Base-by-base conservation (phyloP, 441 rosid species). In the Brassica hybrid region DNA sequence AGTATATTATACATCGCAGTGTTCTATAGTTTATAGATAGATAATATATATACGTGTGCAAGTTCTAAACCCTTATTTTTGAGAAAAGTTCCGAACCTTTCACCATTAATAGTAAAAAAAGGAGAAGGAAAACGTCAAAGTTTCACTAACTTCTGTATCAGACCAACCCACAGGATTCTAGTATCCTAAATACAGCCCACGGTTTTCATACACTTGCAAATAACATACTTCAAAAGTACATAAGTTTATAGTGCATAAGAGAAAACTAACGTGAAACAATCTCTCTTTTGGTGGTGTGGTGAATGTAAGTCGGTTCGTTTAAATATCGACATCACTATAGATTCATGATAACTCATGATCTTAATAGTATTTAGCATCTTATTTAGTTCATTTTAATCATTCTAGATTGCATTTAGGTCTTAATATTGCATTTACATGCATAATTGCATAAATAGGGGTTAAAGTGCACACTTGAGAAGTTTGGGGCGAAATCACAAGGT, bases 131-230 rank as follows among this genome's bases (percentile, higher is more conserved):
- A n/a, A 41, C 0, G 11, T 72, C 8, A 48, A 63, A 62, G 62
- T 63, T 72, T 48, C 69, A 50, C 21, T 62, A 12, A 48, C 69
- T 30, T 72, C 11, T 63, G 34, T 48, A 2, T 43, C 76, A 11
- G 50, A 72, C 62, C 50, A 12, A 62, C 21, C 50, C 69, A 48
- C 14, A 8, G 21, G 69, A 68, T 16, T 52, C 10, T 45, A 11
- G n/a, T 68, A 5, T 68, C 52, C 52, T 27, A 23, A 23, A 27
- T 9, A 3, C 60, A 61, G 50, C 50, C 19, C 48, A 62, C 14
- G 1, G 48, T 72, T 45, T 41, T 50, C 60, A 59, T 45, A 12
- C 32, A 45, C 21, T 12, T 61, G n/a, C 30, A 16, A n/a, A 71
- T 14, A 23, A 21, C 66, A 34, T 7, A 34, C 38, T 34, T 34